phyloP scores from a whole-genome alignment of 495 filamentous ascomycete genomes.

The Lophiotrema nucula region DNA sequence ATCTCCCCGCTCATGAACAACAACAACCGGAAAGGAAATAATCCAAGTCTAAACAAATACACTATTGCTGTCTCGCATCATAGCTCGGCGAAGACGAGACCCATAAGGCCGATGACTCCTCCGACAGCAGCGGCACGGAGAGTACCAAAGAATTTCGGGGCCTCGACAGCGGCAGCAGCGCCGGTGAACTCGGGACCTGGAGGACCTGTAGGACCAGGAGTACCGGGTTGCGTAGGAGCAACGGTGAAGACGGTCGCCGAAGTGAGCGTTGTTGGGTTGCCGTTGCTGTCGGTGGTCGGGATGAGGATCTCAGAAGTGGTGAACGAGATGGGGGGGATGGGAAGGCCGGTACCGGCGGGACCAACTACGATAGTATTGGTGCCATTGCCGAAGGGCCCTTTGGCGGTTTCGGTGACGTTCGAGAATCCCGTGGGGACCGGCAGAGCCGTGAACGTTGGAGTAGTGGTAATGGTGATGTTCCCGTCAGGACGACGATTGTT shows the following conservation, averaged over 20 bases:
- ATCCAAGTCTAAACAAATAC: slow-evolving; percentile 2
- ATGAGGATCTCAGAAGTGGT: slow-evolving; percentile 6
- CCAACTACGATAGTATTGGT: no score
- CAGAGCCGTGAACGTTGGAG: neutral
- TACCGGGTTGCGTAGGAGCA: neutral
- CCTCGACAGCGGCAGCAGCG: slow-evolving; percentile 12
- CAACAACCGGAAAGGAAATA: neutral
- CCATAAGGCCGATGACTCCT: slow-evolving; percentile 21
- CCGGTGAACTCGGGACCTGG: slow-evolving; percentile 4
- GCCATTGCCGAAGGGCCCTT: neutral
- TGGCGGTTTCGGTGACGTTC: neutral
- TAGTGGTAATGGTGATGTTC: neutral
- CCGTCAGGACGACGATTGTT: neutral
- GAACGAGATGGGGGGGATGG: neutral
- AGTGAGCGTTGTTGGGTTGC: slow-evolving; percentile 8
- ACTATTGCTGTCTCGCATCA: neutral
- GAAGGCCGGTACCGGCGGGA: neutral
- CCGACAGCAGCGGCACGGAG: slow-evolving; percentile 1
- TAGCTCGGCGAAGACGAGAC: slow-evolving; percentile 24
- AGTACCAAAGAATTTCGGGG: slow-evolving; percentile 4
- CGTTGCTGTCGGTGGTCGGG: slow-evolving; percentile 18
- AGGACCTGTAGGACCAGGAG: neutral
- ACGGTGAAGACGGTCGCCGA: neutral
- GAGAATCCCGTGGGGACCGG: neutral
- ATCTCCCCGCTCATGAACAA: neutral